A percentile compares a stretch with the other conserved stretches of the same genome.
Evolutionary conservation across 129 eudicot species (phyloP).

Genomic region (Glebionis coronaria): DNA sequence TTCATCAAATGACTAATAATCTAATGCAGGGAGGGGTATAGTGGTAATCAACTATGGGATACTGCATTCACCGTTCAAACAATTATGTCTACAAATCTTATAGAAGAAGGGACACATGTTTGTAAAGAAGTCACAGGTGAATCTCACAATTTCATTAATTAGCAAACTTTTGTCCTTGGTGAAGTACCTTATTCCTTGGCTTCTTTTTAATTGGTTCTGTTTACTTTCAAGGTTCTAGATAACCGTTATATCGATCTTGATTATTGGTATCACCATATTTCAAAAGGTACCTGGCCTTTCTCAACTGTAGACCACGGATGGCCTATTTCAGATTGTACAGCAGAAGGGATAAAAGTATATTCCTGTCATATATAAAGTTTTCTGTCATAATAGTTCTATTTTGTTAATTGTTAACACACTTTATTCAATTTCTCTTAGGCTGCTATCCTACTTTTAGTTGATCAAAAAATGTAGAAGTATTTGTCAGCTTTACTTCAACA

Average conservation of each 20-base stretch:
- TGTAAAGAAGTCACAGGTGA: constrained; percentile 79
- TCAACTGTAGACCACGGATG: constrained; percentile 97
- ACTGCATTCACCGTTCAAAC: constrained; percentile 66
- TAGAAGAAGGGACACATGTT: constrained; percentile 73
- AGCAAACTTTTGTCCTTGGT: not conserved
- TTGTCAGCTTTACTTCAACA: constrained; percentile 13
- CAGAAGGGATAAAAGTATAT: constrained; percentile 86
- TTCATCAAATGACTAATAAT: constrained; percentile 5
- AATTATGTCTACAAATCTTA: too few relatives aligned
- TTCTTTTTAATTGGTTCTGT: not conserved
- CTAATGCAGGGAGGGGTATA: constrained; percentile 81
- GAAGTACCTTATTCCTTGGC: not conserved
- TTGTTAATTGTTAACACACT: constrained; percentile 10
- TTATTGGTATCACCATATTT: constrained; percentile 87
- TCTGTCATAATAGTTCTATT: not conserved
- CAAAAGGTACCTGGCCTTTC: constrained; percentile 99
- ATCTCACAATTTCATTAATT: constrained; percentile 9
- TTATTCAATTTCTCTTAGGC: constrained; percentile 44
- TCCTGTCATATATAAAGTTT: constrained; percentile 1
- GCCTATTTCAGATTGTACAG: constrained; percentile 98
- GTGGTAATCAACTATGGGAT: constrained; percentile 97
- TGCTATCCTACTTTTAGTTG: too few relatives aligned
- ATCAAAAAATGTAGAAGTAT: constrained; percentile 1
- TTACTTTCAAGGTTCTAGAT: constrained; percentile 58
- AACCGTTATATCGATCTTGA: constrained; percentile 75